Conservation (phyloP, 2,329 filamentous ascomycete genomes). For the Alternaria alternata region DNA sequence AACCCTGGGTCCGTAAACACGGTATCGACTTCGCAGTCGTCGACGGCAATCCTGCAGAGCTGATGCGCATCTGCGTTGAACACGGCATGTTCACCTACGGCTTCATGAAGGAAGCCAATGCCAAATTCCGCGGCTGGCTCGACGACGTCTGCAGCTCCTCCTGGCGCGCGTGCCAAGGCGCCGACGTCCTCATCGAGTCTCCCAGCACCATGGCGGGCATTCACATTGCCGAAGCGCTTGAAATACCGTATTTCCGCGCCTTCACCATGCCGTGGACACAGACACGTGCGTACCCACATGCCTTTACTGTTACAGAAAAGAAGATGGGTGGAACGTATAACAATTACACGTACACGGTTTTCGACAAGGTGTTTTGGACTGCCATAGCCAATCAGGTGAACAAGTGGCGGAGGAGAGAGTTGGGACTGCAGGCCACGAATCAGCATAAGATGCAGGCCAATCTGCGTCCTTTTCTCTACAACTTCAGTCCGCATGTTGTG, state of each 20-base stretch:
- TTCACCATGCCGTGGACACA: constrained; percentile 99
- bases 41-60: constrained; percentile 87
- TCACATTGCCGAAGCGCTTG: constrained; percentile 91
- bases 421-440: constrained; percentile 80
- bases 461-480: constrained; percentile 98
- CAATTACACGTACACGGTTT: constrained; percentile 93
- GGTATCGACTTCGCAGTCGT: constrained; percentile 92
- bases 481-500: constrained; percentile 95
- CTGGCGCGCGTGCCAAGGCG: constrained; percentile 83
- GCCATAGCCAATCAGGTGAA: constrained; percentile 92
- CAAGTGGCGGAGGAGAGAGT: constrained; percentile 82
- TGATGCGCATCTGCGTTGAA: constrained; percentile 96
- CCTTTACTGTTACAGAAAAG: constrained; percentile 89
- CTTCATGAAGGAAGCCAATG: constrained; percentile 83
- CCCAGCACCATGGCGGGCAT: constrained; percentile 98
- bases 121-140: constrained; percentile 86
- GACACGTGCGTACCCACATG: constrained; percentile 93
- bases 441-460: constrained; percentile 93
- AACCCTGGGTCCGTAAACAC: constrained; percentile 86
- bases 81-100: constrained; percentile 96
- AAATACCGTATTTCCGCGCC: constrained; percentile 94
- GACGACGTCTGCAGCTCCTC: constrained; percentile 85
- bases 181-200: constrained; percentile 91
- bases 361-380: constrained; percentile 97
- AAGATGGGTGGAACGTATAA: constrained; percentile 98